These are phyloP conservation scores for Anastatica hierochuntica DNA, from an alignment of 345 rosid genomes.

Conservation along the genomic window DNA sequence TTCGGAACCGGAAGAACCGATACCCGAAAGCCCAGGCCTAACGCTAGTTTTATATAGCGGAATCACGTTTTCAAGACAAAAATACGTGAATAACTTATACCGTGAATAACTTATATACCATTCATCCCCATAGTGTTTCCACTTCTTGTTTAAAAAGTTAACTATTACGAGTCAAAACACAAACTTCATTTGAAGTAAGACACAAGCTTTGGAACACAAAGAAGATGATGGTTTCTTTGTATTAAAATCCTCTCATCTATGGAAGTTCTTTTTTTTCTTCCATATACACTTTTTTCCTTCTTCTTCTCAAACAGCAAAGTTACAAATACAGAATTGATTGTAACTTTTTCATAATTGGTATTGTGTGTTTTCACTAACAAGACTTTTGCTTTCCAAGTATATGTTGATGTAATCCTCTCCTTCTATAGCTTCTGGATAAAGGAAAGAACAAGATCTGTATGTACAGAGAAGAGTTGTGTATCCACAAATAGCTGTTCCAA, in stretches of 20 bases:
- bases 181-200: too few relatives aligned
- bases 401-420: background rate
- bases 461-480: conserved; percentile 94
- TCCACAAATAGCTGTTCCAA: conserved; percentile 63
- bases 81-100: too few relatives aligned
- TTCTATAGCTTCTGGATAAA: conserved; percentile 81
- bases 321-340: conserved; percentile 5
- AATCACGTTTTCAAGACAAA: too few relatives aligned
- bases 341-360: background rate
- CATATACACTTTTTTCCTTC: background rate
- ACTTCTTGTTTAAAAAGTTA: too few relatives aligned
- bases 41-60: too few relatives aligned
- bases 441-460: conserved; percentile 86
- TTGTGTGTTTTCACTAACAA: conserved; percentile 4
- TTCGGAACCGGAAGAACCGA: too few relatives aligned
- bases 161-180: too few relatives aligned
- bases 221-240: background rate
- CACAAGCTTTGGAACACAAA: too few relatives aligned
- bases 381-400: background rate
- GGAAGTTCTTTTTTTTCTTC: conserved; percentile 4
- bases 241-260: conserved; percentile 4
- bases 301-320: background rate
- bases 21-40: too few relatives aligned
- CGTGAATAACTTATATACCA: too few relatives aligned
- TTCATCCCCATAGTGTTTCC: too few relatives aligned